Percentiles rank a stretch among this genome's conserved stretches.
phyloP scores from a whole-genome alignment of 2,329 filamentous ascomycete genomes.

The Cordyceps farinosa region DNA sequence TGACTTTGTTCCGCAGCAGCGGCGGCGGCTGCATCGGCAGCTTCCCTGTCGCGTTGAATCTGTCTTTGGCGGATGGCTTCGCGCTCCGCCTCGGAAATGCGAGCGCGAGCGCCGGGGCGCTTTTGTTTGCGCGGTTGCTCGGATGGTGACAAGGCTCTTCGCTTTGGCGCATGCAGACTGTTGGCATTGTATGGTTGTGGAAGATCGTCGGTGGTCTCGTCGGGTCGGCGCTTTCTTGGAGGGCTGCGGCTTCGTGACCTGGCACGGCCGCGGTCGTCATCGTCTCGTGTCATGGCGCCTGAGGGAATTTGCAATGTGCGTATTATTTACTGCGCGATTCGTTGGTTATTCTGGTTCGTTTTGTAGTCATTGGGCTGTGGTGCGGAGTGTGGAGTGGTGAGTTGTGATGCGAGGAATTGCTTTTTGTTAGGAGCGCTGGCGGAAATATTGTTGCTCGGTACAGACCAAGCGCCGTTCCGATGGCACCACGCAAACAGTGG shows the following conservation, averaged over 20 bases:
- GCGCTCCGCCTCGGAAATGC: conserved; percentile 64
- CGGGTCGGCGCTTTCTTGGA: conserved; percentile 29
- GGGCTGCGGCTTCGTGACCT: conserved; percentile 18
- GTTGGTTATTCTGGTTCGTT: background rate
- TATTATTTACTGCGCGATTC: background rate
- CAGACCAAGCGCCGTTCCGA: background rate
- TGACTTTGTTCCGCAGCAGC: conserved; percentile 37
- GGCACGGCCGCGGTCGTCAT: background rate
- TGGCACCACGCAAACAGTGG: background rate
- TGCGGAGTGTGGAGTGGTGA: conserved; percentile 1
- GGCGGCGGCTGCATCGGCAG: conserved; percentile 34
- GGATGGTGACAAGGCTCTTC: conserved; percentile 53
- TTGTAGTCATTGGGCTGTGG: background rate
- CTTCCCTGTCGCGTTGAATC: conserved; percentile 51
- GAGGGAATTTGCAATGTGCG: background rate
- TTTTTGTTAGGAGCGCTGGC: background rate
- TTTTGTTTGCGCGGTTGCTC: conserved; percentile 62
- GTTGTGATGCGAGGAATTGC: background rate
- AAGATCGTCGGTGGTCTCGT: conserved; percentile 39
- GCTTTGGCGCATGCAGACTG: conserved; percentile 55
- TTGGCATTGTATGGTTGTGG: conserved; percentile 60
- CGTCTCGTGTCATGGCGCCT: conserved; percentile 18
- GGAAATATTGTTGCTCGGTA: background rate
- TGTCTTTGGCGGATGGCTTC: conserved; percentile 64
- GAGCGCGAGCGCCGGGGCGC: conserved; percentile 62